Conservation (phyloP, 306 rosid species). For the Vigna radiata region DNA sequence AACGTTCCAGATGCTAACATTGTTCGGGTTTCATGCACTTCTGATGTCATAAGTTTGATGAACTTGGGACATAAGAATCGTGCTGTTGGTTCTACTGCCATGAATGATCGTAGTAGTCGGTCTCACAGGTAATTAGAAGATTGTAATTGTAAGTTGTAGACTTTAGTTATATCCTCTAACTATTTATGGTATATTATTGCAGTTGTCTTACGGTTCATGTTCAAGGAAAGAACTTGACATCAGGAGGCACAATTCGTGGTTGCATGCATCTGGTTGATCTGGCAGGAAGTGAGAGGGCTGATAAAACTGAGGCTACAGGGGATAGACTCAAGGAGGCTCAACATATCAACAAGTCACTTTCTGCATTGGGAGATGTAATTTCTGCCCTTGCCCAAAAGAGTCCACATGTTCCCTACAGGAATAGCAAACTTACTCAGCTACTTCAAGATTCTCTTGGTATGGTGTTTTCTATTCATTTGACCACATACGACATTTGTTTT, state of each 20-base stretch:
- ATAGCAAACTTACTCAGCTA: constrained; percentile 94
- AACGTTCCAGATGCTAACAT: constrained; percentile 89
- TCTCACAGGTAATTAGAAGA: constrained; percentile 79
- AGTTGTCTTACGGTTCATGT: constrained; percentile 97
- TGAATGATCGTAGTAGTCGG: constrained; percentile 93
- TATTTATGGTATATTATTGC: constrained; percentile 45
- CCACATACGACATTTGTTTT: background rate
- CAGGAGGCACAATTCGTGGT: constrained; percentile 75
- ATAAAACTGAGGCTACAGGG: constrained; percentile 92
- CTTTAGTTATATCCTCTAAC: constrained; percentile 17
- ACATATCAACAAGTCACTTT: constrained; percentile 94
- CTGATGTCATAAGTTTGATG: constrained; percentile 85
- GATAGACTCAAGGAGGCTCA: constrained; percentile 98
- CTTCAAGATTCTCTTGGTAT: constrained; percentile 98
- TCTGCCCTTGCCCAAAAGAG: constrained; percentile 84
- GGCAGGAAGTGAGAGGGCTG: constrained; percentile 99
- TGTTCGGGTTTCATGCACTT: constrained; percentile 77
- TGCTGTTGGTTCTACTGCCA: constrained; percentile 84
- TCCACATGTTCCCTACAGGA: constrained; percentile 94
- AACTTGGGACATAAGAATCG: constrained; percentile 83
- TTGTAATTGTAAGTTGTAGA: too few relatives aligned
- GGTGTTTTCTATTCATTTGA: background rate
- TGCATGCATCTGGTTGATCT: constrained; percentile 95
- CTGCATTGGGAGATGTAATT: constrained; percentile 97
- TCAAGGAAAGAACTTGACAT: constrained; percentile 81